Conservation (phyloP, 139 green algal species). For the Chlamydomonas applanata region DNA sequence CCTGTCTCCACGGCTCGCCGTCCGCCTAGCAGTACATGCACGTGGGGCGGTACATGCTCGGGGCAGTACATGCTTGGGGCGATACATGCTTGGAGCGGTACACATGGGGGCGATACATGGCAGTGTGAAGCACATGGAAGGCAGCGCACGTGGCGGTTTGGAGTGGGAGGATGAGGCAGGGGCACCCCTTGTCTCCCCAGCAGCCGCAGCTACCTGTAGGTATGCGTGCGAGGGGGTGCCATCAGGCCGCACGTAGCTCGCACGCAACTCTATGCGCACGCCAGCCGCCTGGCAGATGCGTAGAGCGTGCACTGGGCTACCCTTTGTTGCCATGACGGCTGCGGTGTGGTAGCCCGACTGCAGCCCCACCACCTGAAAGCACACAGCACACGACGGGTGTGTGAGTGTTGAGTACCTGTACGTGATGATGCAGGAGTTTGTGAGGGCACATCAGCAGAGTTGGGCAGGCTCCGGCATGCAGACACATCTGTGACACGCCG, state of each 20-base stretch:
- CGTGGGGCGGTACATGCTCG: background rate
- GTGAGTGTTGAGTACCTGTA: background rate
- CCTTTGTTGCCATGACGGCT: conserved; percentile 67
- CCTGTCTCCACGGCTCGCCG: conserved; percentile 83
- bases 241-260: conserved; percentile 25
- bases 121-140: background rate
- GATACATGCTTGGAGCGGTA: background rate
- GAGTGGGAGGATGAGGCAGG: too few species aligned
- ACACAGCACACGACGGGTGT: background rate
- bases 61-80: background rate
- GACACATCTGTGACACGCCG: too few species aligned
- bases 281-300: conserved; percentile 69
- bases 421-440: background rate
- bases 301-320: conserved; percentile 53
- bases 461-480: too few species aligned
- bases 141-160: too few species aligned
- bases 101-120: too few species aligned
- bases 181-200: background rate
- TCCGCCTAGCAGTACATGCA: conserved; percentile 70
- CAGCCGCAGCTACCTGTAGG: conserved; percentile 13
- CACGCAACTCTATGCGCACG: conserved; percentile 54
- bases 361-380: conserved; percentile 68
- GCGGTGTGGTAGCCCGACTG: conserved; percentile 67
- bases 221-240: conserved; percentile 35
- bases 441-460: background rate